A percentile compares a stretch with the other conserved stretches of the same genome.
These are phyloP conservation scores for Excoecaria agallocha DNA, from an alignment of 345 rosid genomes.

Conservation along the genomic window DNA sequence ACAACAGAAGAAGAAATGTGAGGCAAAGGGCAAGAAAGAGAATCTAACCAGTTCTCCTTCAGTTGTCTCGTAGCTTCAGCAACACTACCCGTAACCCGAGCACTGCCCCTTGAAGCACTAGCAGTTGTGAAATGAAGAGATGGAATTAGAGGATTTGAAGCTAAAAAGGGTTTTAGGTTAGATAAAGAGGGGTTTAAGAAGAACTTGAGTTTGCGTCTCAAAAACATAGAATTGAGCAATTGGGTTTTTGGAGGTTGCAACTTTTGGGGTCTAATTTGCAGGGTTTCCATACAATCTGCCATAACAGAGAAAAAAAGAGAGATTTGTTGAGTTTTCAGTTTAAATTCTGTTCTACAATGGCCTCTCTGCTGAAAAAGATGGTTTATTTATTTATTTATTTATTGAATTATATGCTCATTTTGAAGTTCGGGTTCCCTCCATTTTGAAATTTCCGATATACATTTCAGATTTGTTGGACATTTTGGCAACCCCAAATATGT, in stretches of 20 bases:
- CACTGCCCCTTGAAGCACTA: background rate
- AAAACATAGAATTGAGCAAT: slow-evolving; percentile 21
- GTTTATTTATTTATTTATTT: no score
- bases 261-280: slow-evolving; percentile 7
- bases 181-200: background rate
- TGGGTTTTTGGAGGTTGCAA: slow-evolving; percentile 5
- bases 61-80: slow-evolving; percentile 35
- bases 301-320: no score
- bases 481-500: no score
- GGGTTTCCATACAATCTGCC: slow-evolving; percentile 23
- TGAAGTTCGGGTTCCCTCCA: no score
- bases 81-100: slow-evolving; percentile 13
- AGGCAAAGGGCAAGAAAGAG: slow-evolving; percentile 51
- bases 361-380: no score
- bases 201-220: slow-evolving; percentile 7
- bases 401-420: no score
- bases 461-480: no score
- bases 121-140: background rate
- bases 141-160: background rate
- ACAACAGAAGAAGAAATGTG: background rate
- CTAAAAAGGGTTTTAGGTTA: slow-evolving; percentile 17
- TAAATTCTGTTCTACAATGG: no score
- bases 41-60: slow-evolving; percentile 61
- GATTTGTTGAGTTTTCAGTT: no score
- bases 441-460: no score